Percentiles rank a stretch among this genome's conserved stretches.
These are phyloP conservation scores for Microbotryum violaceum DNA, from an alignment of 1,284 basidiomycete species.

Conservation along the genomic window DNA sequence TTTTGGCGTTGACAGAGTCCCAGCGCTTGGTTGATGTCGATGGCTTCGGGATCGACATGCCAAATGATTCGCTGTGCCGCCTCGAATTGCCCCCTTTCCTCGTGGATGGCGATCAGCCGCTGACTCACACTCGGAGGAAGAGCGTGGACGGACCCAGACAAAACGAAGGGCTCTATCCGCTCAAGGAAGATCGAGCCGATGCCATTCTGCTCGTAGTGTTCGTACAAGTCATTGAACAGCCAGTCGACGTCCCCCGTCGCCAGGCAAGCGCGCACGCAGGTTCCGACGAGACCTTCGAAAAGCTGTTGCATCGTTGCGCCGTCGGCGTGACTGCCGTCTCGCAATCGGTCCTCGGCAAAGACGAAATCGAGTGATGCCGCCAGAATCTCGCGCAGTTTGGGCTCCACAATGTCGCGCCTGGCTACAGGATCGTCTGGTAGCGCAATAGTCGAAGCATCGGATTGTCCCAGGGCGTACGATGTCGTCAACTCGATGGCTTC, in stretches of 20 bases:
- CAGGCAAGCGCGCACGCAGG: slow-evolving; percentile 74
- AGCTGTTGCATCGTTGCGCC: slow-evolving; percentile 85
- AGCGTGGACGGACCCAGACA: slow-evolving; percentile 61
- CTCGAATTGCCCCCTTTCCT: slow-evolving; percentile 61
- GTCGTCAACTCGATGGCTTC: slow-evolving; percentile 80
- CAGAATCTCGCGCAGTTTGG: slow-evolving; percentile 75
- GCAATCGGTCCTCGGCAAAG: slow-evolving; percentile 90
- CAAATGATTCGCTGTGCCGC: slow-evolving; percentile 84
- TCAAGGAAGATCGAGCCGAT: slow-evolving; percentile 81
- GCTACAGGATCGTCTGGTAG: slow-evolving; percentile 61
- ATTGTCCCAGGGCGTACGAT: slow-evolving; percentile 72
- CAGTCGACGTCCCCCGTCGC: slow-evolving; percentile 72
- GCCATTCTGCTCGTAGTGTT: slow-evolving; percentile 74
- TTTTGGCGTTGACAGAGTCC: slow-evolving; percentile 70
- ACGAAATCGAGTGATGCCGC: slow-evolving; percentile 77
- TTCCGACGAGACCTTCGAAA: slow-evolving; percentile 78
- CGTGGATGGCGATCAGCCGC: slow-evolving; percentile 69
- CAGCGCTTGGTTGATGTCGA: slow-evolving; percentile 92
- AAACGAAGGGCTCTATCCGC: slow-evolving; percentile 75
- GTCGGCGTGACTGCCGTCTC: slow-evolving; percentile 73
- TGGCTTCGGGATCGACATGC: slow-evolving; percentile 83
- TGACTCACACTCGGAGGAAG: slow-evolving; percentile 79
- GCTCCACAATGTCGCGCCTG: slow-evolving; percentile 61
- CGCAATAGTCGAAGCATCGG: slow-evolving; percentile 78
- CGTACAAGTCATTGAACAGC: slow-evolving; percentile 87